These are phyloP conservation scores for Phoenix dactylifera DNA, from an alignment of 176 grass and related monocot species.

Conservation along the genomic window DNA sequence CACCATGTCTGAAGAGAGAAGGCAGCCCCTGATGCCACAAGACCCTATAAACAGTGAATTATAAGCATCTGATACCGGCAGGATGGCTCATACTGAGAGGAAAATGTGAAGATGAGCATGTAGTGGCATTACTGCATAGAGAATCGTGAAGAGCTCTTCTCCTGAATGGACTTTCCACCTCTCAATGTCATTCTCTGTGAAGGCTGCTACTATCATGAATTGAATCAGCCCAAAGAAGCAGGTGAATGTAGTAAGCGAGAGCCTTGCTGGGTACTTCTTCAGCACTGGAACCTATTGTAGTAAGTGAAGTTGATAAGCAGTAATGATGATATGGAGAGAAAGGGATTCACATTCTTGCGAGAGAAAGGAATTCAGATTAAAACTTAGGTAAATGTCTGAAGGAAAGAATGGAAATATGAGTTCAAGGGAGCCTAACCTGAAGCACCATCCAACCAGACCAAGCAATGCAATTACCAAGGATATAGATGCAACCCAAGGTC, in stretches of 20 bases:
- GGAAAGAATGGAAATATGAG: neutral
- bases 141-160: slow-evolving; percentile 74
- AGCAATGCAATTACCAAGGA: slow-evolving; percentile 70
- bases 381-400: no score
- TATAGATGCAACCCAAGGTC: slow-evolving; percentile 80
- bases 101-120: no score
- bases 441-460: slow-evolving; percentile 97
- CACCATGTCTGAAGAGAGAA: slow-evolving; percentile 95
- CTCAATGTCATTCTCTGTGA: slow-evolving; percentile 60
- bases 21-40: slow-evolving; percentile 64
- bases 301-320: neutral
- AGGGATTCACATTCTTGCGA: no score
- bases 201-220: slow-evolving; percentile 64
- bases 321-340: neutral
- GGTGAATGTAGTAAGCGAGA: slow-evolving; percentile 62
- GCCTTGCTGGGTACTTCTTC: slow-evolving; percentile 78
- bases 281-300: slow-evolving; percentile 56
- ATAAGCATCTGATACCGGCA: neutral
- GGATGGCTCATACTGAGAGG: no score
- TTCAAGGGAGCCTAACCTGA: slow-evolving; percentile 26
- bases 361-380: no score
- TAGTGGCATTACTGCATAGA: slow-evolving; percentile 53
- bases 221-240: slow-evolving; percentile 77
- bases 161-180: slow-evolving; percentile 73
- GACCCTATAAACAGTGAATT: slow-evolving; percentile 31